Conservation (phyloP, 352 stramenopile genomes). For the Saprolegnia diclina region DNA sequence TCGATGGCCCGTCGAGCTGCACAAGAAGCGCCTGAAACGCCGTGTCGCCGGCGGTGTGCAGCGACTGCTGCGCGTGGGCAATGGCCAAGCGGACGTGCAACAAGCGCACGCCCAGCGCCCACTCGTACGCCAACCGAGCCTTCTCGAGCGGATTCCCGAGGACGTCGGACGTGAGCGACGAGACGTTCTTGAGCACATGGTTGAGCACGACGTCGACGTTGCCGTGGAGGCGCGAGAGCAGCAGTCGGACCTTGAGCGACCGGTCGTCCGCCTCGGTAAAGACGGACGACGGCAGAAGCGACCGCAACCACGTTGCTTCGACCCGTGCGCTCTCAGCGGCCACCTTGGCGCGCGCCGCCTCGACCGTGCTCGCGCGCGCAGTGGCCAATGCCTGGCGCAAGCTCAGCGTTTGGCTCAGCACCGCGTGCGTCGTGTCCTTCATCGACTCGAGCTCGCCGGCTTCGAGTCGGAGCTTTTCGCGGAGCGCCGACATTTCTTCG, state of each 20-base stretch:
- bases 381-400: constrained; percentile 52
- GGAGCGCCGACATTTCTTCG: constrained; percentile 68
- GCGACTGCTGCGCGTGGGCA: neutral
- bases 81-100: neutral
- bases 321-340: constrained; percentile 54
- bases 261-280: constrained; percentile 71
- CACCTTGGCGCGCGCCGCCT: constrained; percentile 67
- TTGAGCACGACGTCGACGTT: constrained; percentile 69
- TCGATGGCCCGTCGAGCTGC: constrained; percentile 44
- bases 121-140: neutral
- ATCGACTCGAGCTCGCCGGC: constrained; percentile 62
- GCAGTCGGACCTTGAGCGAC: constrained; percentile 60
- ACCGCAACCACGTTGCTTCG: constrained; percentile 61
- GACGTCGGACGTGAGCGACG: neutral
- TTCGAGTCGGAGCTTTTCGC: constrained; percentile 65
- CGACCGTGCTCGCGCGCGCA: constrained; percentile 56
- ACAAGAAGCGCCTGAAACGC: constrained; percentile 13
- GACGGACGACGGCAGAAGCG: constrained; percentile 61
- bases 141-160: neutral
- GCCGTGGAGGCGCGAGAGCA: constrained; percentile 52
- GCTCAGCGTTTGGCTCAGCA: constrained; percentile 68
- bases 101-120: neutral
- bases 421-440: constrained; percentile 65
- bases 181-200: constrained; percentile 55
- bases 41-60: neutral